A percentile compares a stretch with the other conserved stretches of the same genome.
phyloP scores from a whole-genome alignment of 2,329 filamentous ascomycete genomes.

The Beauveria caledonica region DNA sequence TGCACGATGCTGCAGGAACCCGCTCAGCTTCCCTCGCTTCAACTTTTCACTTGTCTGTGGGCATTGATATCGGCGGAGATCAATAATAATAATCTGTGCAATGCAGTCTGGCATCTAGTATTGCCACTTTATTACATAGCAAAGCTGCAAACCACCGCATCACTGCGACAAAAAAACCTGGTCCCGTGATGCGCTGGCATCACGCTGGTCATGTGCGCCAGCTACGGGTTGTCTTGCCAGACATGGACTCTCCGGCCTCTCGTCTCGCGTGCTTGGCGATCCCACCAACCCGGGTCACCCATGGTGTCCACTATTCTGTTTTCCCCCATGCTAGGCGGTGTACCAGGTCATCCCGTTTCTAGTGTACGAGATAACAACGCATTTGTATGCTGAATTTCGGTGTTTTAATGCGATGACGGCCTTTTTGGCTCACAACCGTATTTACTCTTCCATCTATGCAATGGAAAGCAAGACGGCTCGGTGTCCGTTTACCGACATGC shows the following conservation, averaged over 20 bases:
- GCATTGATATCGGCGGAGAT: not conserved
- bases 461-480: not conserved
- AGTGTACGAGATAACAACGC: not conserved
- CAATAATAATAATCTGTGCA: too few relatives aligned
- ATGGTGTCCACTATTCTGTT: not conserved
- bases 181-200: not conserved
- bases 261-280: conserved; percentile 8
- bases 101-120: not conserved
- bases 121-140: not conserved
- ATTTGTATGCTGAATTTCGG: not conserved
- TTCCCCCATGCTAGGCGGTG: not conserved
- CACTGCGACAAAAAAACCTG: not conserved
- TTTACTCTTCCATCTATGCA: not conserved
- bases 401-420: not conserved
- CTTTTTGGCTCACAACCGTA: not conserved
- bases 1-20: conserved; percentile 1
- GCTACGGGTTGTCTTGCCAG: not conserved
- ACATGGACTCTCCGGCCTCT: not conserved
- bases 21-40: not conserved
- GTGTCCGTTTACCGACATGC: not conserved
- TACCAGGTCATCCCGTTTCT: not conserved
- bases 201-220: not conserved
- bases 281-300: not conserved
- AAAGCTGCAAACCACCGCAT: not conserved
- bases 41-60: not conserved